Conservation (phyloP, 1,139 yeast species). For the Lodderomyces metapsilosis region DNA sequence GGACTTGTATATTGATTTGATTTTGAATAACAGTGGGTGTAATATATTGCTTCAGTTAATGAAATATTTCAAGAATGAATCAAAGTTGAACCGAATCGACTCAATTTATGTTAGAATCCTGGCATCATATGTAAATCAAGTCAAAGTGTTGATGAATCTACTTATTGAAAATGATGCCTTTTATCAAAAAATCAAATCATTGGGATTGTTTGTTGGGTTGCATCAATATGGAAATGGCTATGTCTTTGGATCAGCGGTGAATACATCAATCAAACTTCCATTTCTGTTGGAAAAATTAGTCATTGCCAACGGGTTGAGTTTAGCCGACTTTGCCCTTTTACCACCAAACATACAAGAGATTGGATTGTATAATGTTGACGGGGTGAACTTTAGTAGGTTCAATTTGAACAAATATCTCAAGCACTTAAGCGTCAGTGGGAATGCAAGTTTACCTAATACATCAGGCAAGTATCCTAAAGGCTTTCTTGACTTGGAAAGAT, state of each 20-base stretch:
- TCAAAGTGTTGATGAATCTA: conserved; percentile 9
- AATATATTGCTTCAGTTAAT: conserved; percentile 14
- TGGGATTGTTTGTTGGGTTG: conserved; percentile 15
- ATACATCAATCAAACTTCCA: conserved; percentile 12
- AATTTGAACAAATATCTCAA: conserved; percentile 12
- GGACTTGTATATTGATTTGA: conserved; percentile 14
- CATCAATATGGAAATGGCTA: conserved; percentile 14
- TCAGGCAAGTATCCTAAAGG: conserved; percentile 12
- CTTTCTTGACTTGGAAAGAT: conserved; percentile 10
- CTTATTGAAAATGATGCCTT: conserved; percentile 8
- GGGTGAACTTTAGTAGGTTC: conserved; percentile 13
- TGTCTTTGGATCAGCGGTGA: conserved; percentile 7
- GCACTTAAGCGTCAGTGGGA: conserved; percentile 12
- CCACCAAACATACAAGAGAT: conserved; percentile 12
- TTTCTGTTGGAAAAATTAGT: conserved; percentile 11
- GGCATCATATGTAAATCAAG: conserved; percentile 13
- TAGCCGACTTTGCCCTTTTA: conserved; percentile 12
- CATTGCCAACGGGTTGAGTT: conserved; percentile 12
- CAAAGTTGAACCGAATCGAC: conserved; percentile 3
- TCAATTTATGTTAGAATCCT: conserved; percentile 12
- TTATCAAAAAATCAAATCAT: conserved; percentile 12
- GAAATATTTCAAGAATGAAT: conserved; percentile 10
- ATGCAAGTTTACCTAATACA: conserved; percentile 7
- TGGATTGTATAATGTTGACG: conserved; percentile 11
- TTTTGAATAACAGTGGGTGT: conserved; percentile 15